phyloP scores from a whole-genome alignment of 768 basidiomycete species.

The Tricholoma terreum region DNA sequence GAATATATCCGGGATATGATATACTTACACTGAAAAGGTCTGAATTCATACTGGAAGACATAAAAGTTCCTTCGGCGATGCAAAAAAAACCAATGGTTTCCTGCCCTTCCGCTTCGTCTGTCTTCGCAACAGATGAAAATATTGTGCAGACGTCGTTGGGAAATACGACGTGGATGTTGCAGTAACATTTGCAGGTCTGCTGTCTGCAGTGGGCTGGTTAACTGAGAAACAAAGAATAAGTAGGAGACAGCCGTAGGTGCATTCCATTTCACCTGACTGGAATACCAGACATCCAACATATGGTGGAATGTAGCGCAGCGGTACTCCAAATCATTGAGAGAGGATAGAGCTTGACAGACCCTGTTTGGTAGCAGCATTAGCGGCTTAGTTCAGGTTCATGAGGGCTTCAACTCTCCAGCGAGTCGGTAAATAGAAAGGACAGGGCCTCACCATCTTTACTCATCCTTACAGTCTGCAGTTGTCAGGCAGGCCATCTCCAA shows the following conservation, averaged over 20 bases:
- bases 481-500: no score
- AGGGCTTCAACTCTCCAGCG: no score
- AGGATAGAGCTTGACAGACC: no score
- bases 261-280: conserved; percentile 57
- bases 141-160: conserved; percentile 87
- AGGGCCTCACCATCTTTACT: no score
- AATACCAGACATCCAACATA: no score
- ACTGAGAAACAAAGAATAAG: conserved; percentile 40
- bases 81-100: conserved; percentile 82
- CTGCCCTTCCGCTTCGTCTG: conserved; percentile 84
- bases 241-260: neutral
- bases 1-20: neutral
- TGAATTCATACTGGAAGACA: conserved; percentile 59
- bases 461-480: no score
- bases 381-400: no score
- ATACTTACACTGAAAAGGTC: neutral
- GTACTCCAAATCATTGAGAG: no score
- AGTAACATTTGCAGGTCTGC: conserved; percentile 53
- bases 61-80: conserved; percentile 80
- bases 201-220: conserved; percentile 46
- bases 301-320: no score
- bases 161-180: conserved; percentile 84
- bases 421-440: no score
- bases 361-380: no score
- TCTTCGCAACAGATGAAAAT: conserved; percentile 89